phyloP scores from a whole-genome alignment of 352 stramenopile genomes.

The Pythium utonaiense region DNA sequence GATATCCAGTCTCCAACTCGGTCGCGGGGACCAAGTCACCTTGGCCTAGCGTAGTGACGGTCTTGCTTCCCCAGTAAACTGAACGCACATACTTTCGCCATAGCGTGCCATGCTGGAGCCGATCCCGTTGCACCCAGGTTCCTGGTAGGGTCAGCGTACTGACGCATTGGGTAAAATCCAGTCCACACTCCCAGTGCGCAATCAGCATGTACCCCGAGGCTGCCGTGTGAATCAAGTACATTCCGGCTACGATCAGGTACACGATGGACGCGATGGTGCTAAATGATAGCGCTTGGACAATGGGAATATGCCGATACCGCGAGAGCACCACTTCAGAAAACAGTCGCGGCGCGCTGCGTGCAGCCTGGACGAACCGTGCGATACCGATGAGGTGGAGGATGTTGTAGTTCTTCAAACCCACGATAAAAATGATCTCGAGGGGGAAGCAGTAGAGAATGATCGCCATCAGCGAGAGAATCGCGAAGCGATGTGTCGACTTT shows the following conservation, averaged over 20 bases:
- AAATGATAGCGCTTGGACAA: slow-evolving; percentile 40
- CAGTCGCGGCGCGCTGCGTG: slow-evolving; percentile 9
- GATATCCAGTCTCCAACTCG: slow-evolving; percentile 48
- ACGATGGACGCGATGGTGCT: slow-evolving; percentile 40
- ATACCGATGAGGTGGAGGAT: slow-evolving; percentile 42
- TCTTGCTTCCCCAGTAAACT: slow-evolving; percentile 73
- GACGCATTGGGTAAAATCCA: slow-evolving; percentile 16
- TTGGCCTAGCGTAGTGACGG: slow-evolving; percentile 63
- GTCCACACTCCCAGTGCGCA: slow-evolving; percentile 28
- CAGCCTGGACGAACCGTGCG: slow-evolving; percentile 24
- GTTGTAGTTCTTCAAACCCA: slow-evolving; percentile 32
- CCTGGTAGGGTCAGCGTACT: slow-evolving; percentile 20
- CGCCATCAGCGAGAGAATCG: background rate
- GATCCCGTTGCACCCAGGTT: slow-evolving; percentile 62
- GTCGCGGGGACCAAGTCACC: slow-evolving; percentile 63
- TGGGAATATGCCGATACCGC: slow-evolving; percentile 14
- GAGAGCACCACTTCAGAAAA: slow-evolving; percentile 27
- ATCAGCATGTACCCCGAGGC: slow-evolving; percentile 62
- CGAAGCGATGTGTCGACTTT: background rate
- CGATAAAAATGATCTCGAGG: slow-evolving; percentile 31
- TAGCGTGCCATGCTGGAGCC: slow-evolving; percentile 38
- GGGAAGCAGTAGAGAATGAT: slow-evolving; percentile 32
- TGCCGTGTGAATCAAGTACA: slow-evolving; percentile 58
- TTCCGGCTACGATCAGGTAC: slow-evolving; percentile 39
- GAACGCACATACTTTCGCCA: slow-evolving; percentile 53